These are phyloP conservation scores for Cyclocybe aegerita DNA, from an alignment of 768 basidiomycete genomes.

Conservation along the genomic window DNA sequence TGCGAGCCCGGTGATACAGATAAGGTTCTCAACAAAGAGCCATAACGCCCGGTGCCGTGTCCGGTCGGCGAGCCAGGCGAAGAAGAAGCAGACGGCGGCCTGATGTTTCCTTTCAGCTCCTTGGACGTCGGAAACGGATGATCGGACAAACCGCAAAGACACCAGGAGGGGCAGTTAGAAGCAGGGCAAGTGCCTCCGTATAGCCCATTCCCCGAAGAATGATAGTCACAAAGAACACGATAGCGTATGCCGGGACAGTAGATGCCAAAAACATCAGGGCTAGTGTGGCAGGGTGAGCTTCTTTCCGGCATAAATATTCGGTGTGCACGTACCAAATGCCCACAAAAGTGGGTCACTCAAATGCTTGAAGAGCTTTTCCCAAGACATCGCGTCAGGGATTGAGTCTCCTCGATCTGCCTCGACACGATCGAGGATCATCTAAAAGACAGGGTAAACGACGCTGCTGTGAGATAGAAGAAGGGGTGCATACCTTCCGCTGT, in stretches of 20 bases:
- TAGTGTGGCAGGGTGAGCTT: neutral
- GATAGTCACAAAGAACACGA: slow-evolving; percentile 34
- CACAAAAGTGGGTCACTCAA: slow-evolving; percentile 36
- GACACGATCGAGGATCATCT: slow-evolving; percentile 33
- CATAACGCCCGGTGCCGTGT: slow-evolving; percentile 27
- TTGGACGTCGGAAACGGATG: neutral
- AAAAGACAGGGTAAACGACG: neutral
- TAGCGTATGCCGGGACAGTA: slow-evolving; percentile 37
- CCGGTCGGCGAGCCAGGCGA: slow-evolving; percentile 33
- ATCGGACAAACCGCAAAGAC: slow-evolving; percentile 26
- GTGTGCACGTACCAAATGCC: slow-evolving; percentile 27
- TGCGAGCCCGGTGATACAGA: slow-evolving; percentile 28
- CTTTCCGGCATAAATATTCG: neutral
- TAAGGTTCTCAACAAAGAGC: slow-evolving; percentile 25
- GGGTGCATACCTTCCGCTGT: slow-evolving; percentile 28
- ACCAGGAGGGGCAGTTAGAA: slow-evolving; percentile 36
- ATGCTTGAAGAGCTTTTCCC: slow-evolving; percentile 28
- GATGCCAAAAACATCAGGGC: slow-evolving; percentile 38
- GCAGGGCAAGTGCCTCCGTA: slow-evolving; percentile 22
- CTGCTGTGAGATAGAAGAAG: neutral
- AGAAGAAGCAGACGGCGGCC: slow-evolving; percentile 30
- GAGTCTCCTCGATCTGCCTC: slow-evolving; percentile 39
- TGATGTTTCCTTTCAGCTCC: slow-evolving; percentile 2
- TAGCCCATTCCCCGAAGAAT: slow-evolving; percentile 37
- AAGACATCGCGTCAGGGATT: slow-evolving; percentile 31